Percentiles rank a stretch among this genome's conserved stretches.
Conservation (phyloP, 345 rosid species). For the Anacardium occidentale region DNA sequence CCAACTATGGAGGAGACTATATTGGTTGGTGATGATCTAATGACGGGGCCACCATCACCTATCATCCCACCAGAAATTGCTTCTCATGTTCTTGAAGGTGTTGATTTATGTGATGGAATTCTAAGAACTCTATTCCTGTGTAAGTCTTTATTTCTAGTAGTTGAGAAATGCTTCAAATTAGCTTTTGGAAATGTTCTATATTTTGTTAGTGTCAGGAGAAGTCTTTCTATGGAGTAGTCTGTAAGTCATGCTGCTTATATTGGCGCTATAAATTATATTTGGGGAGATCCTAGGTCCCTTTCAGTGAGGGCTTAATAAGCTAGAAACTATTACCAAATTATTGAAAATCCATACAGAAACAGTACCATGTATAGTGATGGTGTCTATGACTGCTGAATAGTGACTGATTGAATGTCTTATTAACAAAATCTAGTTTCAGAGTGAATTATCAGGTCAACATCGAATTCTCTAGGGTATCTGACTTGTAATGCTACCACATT, state of each 20-base stretch:
- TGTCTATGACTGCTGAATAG: neutral
- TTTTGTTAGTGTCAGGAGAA: neutral
- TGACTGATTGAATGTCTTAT: neutral
- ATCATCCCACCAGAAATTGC: slow-evolving; percentile 89
- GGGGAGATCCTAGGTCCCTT: neutral
- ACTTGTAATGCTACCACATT: neutral
- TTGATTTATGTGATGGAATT: slow-evolving; percentile 78
- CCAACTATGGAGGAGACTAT: slow-evolving; percentile 96
- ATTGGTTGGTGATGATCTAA: slow-evolving; percentile 87
- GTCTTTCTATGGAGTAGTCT: neutral
- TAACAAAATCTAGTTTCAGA: neutral
- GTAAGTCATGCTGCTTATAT: neutral
- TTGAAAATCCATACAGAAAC: neutral
- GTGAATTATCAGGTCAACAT: neutral
- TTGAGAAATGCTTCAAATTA: neutral
- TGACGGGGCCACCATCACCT: slow-evolving; percentile 94
- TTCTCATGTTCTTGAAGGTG: slow-evolving; percentile 80
- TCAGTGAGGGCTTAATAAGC: neutral
- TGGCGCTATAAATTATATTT: neutral
- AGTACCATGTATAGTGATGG: neutral
- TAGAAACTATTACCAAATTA: neutral
- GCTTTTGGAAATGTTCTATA: neutral
- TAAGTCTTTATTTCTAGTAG: slow-evolving; percentile 38
- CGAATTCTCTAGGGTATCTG: neutral
- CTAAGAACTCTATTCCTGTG: slow-evolving; percentile 83